Conservation (phyloP, 495 filamentous ascomycete species). For the Podospora conica region DNA sequence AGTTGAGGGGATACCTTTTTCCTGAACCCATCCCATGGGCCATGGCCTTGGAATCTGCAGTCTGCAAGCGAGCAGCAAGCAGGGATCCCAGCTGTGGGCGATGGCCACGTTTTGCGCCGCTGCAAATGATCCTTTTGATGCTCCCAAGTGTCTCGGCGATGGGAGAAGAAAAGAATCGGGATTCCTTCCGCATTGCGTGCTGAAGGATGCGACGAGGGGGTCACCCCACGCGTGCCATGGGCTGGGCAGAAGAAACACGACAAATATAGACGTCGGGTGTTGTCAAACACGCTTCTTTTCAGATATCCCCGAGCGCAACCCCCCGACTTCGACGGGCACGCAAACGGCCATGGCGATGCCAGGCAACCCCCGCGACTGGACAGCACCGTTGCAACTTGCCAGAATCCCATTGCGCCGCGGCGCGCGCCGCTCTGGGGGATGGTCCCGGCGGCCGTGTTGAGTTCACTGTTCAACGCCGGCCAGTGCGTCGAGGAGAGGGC, state of each 20-base stretch:
- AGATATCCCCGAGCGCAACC: neutral
- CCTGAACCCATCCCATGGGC: neutral
- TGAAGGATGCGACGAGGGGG: neutral
- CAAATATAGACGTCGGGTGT: neutral
- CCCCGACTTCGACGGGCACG: neutral
- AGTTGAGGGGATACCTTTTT: neutral
- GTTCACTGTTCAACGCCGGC: neutral
- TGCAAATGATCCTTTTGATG: neutral
- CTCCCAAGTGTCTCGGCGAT: neutral
- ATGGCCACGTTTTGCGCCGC: neutral
- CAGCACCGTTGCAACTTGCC: neutral
- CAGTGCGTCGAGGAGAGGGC: neutral
- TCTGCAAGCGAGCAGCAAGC: neutral
- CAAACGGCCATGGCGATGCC: neutral
- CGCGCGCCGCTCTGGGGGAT: neutral
- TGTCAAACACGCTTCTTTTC: neutral
- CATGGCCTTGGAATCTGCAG: no score
- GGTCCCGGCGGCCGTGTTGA: no score
- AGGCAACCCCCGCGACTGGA: neutral
- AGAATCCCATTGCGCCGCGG: neutral
- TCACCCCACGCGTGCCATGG: neutral
- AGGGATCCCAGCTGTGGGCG: neutral
- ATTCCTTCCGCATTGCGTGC: neutral
- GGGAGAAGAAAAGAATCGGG: neutral
- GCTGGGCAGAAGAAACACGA: neutral